Evolutionary conservation across 495 filamentous ascomycete genomes (phyloP).

Genomic region (Aspergillus egyptiacus): DNA sequence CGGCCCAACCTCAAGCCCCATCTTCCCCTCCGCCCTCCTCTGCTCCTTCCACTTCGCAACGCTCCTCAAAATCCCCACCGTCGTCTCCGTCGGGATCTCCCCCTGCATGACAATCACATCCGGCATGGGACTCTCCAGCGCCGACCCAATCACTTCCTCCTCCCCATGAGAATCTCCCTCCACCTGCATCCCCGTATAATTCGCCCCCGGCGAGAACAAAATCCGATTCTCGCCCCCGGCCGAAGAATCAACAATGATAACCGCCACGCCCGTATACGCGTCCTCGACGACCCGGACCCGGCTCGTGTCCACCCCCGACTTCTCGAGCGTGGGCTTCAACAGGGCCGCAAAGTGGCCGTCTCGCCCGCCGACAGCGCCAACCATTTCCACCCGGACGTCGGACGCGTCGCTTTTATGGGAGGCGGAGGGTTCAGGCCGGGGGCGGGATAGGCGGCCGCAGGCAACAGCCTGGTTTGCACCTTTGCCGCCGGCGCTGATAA

Average conservation of each 20-base stretch:
- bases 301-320: slow-evolving; percentile 57
- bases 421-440: slow-evolving; percentile 18
- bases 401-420: slow-evolving; percentile 17
- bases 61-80: slow-evolving; percentile 55
- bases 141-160: slow-evolving; percentile 37
- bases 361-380: slow-evolving; percentile 70
- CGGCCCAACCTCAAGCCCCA: slow-evolving; percentile 36
- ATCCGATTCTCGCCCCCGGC: slow-evolving; percentile 83
- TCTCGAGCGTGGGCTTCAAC: slow-evolving; percentile 41
- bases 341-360: slow-evolving; percentile 40
- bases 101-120: slow-evolving; percentile 80
- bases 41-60: slow-evolving; percentile 30
- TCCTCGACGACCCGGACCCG: slow-evolving; percentile 45
- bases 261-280: slow-evolving; percentile 68
- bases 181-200: slow-evolving; percentile 50
- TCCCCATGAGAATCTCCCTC: too few relatives aligned
- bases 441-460: slow-evolving; percentile 56
- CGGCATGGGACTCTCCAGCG: slow-evolving; percentile 37
- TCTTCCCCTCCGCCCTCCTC: slow-evolving; percentile 44
- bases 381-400: slow-evolving; percentile 64
- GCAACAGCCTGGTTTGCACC: slow-evolving; percentile 95
- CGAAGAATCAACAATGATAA: slow-evolving; percentile 77
- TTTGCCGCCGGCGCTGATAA: slow-evolving; percentile 81
- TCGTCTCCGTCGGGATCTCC: slow-evolving; percentile 71
- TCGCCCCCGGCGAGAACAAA: slow-evolving; percentile 73